phyloP scores from a whole-genome alignment of 2,329 filamentous ascomycete species.

The Pseudogymnoascus sp. region DNA sequence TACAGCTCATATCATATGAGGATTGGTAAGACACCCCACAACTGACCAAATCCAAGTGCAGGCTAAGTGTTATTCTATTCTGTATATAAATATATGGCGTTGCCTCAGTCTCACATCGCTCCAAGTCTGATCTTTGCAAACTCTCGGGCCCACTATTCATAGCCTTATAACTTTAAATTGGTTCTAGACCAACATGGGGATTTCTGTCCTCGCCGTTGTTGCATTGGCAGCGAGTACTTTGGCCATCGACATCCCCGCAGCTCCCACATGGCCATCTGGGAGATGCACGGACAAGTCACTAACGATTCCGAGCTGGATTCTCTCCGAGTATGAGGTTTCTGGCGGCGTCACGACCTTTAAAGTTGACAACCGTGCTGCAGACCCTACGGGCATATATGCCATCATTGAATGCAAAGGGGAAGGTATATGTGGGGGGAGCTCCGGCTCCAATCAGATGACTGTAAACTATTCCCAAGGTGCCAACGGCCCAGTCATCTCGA shows the following conservation, averaged over 20 bases:
- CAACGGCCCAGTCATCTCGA: not conserved
- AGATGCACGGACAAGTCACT: constrained; percentile 1
- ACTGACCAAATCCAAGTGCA: not conserved
- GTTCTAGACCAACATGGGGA: not conserved
- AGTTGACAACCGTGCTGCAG: not conserved
- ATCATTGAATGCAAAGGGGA: not conserved
- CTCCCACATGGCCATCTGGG: not conserved
- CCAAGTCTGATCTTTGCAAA: not conserved
- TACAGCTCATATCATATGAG: not conserved
- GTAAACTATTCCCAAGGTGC: not conserved
- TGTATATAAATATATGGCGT: not conserved
- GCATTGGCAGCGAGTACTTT: not conserved
- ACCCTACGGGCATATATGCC: not conserved
- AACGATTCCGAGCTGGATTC: not conserved
- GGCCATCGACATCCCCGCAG: not conserved
- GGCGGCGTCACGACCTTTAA: not conserved
- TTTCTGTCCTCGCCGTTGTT: not conserved
- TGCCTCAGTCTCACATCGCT: not conserved
- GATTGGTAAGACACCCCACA: not conserved
- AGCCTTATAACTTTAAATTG: not conserved
- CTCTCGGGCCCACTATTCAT: not conserved
- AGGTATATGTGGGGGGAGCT: not conserved
- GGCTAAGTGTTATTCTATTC: not conserved
- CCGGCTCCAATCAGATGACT: not conserved
- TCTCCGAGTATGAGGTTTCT: not conserved